These are phyloP conservation scores for Picochlorum sp. DNA, from an alignment of 139 green algal species.

Conservation along the genomic window DNA sequence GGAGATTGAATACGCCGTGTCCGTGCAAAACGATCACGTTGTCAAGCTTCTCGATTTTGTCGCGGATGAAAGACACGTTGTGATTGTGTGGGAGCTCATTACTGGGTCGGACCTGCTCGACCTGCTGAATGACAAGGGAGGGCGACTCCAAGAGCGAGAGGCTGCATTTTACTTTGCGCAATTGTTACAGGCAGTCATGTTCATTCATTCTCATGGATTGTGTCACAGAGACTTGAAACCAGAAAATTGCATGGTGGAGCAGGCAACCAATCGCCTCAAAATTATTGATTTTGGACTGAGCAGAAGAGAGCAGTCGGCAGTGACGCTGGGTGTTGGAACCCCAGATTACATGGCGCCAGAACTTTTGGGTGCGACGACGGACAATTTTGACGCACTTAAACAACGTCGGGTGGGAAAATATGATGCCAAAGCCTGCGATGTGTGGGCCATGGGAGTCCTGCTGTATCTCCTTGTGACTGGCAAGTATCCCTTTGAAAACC, in stretches of 20 bases:
- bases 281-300: slow-evolving; percentile 80
- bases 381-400: slow-evolving; percentile 2
- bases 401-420: slow-evolving; percentile 27
- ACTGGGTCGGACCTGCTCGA: slow-evolving; percentile 73
- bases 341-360: slow-evolving; percentile 72
- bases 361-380: slow-evolving; percentile 30
- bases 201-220: slow-evolving; percentile 59
- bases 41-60: slow-evolving; percentile 26
- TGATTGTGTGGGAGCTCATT: slow-evolving; percentile 71
- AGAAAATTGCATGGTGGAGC: slow-evolving; percentile 72
- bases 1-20: slow-evolving; percentile 21
- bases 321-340: slow-evolving; percentile 58
- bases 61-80: slow-evolving; percentile 4
- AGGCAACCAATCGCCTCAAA: slow-evolving; percentile 34
- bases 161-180: slow-evolving; percentile 63
- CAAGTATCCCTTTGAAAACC: slow-evolving; percentile 66
- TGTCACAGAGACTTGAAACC: slow-evolving; percentile 77
- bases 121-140: slow-evolving; percentile 61
- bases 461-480: slow-evolving; percentile 70
- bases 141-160: slow-evolving; percentile 46
- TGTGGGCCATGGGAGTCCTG: slow-evolving; percentile 74
- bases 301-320: slow-evolving; percentile 55
- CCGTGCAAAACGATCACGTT: slow-evolving; percentile 18
- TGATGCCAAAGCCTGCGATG: slow-evolving; percentile 58
- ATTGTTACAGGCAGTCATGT: slow-evolving; percentile 44